These are phyloP conservation scores for Lithospermum erythrorhizon DNA, from an alignment of 257 asterid species.

Conservation along the genomic window DNA sequence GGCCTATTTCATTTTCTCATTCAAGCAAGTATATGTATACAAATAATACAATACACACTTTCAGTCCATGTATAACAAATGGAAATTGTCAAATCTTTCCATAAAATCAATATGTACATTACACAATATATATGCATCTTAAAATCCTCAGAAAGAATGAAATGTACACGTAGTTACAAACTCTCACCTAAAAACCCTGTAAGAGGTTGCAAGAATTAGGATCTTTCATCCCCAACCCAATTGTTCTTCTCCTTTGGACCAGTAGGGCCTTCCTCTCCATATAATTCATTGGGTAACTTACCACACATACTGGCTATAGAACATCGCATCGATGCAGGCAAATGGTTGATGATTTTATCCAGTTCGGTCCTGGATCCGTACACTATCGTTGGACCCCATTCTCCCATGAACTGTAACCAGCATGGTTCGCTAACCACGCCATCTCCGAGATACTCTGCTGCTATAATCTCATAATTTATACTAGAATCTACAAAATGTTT, in stretches of 20 bases:
- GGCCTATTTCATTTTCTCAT: no score
- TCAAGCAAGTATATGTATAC: no score
- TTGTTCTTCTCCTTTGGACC: conserved; percentile 99
- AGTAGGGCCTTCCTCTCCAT: conserved; percentile 81
- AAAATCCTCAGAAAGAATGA: not conserved
- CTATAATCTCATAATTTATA: conserved; percentile 50
- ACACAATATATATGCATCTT: not conserved
- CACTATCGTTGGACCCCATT: conserved; percentile 76
- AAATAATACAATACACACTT: no score
- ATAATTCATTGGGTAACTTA: conserved; percentile 73
- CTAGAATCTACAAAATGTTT: conserved; percentile 51
- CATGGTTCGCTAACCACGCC: conserved; percentile 50
- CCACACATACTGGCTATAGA: conserved; percentile 30
- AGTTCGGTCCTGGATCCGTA: conserved; percentile 62
- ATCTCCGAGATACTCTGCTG: conserved; percentile 80
- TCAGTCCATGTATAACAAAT: no score
- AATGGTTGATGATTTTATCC: conserved; percentile 33
- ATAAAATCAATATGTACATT: no score
- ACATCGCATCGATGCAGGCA: conserved; percentile 42
- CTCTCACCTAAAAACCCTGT: not conserved
- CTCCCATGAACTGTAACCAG: conserved; percentile 82
- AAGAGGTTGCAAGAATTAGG: conserved; percentile 23
- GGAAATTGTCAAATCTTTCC: not conserved
- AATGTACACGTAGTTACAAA: conserved; percentile 8
- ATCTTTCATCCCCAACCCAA: conserved; percentile 91